A percentile compares a stretch with the other conserved stretches of the same genome.
phyloP scores from a whole-genome alignment of 495 filamentous ascomycete genomes.

The Aspergillus baeticus region DNA sequence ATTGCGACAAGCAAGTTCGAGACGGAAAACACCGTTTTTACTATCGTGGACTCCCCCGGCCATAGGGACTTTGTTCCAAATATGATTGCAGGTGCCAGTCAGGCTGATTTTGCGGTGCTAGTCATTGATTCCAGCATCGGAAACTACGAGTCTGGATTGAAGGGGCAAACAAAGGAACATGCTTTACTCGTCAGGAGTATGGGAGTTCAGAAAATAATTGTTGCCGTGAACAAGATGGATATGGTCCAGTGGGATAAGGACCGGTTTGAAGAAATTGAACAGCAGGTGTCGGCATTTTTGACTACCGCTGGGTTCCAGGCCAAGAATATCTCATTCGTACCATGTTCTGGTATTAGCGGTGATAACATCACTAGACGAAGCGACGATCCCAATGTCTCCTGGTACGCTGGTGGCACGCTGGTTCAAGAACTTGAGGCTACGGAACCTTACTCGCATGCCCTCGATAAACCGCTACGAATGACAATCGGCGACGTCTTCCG shows the following conservation, averaged over 20 bases:
- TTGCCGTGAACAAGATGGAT: conserved; percentile 96
- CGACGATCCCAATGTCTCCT: conserved; percentile 55
- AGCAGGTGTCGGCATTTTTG: conserved; percentile 81
- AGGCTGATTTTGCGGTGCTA: conserved; percentile 94
- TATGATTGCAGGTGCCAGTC: conserved; percentile 96
- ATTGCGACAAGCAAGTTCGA: conserved; percentile 93
- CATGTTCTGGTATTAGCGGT: conserved; percentile 83
- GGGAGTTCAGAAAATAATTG: conserved; percentile 82
- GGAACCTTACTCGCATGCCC: conserved; percentile 64
- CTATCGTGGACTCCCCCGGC: conserved; percentile 92
- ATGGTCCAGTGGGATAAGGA: conserved; percentile 74
- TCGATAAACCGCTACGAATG: conserved; percentile 80
- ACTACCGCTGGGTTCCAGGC: conserved; percentile 73
- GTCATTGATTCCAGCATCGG: conserved; percentile 88
- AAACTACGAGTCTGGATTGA: conserved; percentile 89
- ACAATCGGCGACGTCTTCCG: conserved; percentile 83
- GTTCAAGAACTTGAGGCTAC: conserved; percentile 81
- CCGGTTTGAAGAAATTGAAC: conserved; percentile 80
- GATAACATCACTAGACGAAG: conserved; percentile 74
- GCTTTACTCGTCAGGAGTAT: conserved; percentile 86
- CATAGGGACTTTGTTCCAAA: conserved; percentile 96
- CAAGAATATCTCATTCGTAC: conserved; percentile 81
- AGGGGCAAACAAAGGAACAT: conserved; percentile 93
- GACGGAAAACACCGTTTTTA: conserved; percentile 81
- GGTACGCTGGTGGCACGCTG: conserved; percentile 80